Evolutionary conservation across 805 yeast species (phyloP).

Genomic region (Candida yuanshanica): DNA sequence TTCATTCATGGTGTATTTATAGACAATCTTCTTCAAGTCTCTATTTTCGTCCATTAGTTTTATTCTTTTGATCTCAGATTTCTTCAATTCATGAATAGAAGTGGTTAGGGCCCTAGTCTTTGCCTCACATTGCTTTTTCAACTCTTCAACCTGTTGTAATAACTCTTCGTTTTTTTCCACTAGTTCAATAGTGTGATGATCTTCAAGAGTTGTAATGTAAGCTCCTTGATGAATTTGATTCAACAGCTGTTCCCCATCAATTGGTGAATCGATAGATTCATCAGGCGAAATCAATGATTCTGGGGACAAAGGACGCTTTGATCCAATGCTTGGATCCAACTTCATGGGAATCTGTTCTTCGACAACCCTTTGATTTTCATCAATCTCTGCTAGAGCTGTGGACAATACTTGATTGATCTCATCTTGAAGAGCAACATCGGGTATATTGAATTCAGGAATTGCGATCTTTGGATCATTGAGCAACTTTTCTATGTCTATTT

Average conservation of each 20-base stretch:
- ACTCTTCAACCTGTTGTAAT: slow-evolving; percentile 14
- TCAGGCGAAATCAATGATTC: slow-evolving; percentile 32
- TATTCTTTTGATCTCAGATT: slow-evolving; percentile 32
- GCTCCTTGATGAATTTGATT: background rate
- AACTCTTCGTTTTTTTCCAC: slow-evolving; percentile 1
- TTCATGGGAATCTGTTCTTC: background rate
- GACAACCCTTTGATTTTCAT: slow-evolving; percentile 4
- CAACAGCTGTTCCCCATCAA: background rate
- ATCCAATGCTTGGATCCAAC: background rate
- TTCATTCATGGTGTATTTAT: slow-evolving; percentile 17
- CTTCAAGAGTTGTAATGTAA: background rate
- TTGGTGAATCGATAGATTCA: slow-evolving; percentile 19
- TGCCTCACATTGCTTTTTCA: slow-evolving; percentile 28
- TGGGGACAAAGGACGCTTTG: slow-evolving; percentile 26
- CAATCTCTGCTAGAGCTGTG: slow-evolving; percentile 12
- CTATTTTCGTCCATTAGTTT: slow-evolving; percentile 32
- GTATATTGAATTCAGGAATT: slow-evolving; percentile 4
- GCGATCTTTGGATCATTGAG: slow-evolving; percentile 6
- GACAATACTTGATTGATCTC: slow-evolving; percentile 25
- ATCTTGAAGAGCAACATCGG: slow-evolving; percentile 17
- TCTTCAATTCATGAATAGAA: slow-evolving; percentile 27
- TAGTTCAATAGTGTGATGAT: background rate
- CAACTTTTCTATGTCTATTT: slow-evolving; percentile 12
- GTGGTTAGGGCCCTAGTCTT: slow-evolving; percentile 29
- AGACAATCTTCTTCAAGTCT: slow-evolving; percentile 25